Evolutionary conservation across 2,329 filamentous ascomycete genomes (phyloP).

Genomic region (Nothopassalora personata): DNA sequence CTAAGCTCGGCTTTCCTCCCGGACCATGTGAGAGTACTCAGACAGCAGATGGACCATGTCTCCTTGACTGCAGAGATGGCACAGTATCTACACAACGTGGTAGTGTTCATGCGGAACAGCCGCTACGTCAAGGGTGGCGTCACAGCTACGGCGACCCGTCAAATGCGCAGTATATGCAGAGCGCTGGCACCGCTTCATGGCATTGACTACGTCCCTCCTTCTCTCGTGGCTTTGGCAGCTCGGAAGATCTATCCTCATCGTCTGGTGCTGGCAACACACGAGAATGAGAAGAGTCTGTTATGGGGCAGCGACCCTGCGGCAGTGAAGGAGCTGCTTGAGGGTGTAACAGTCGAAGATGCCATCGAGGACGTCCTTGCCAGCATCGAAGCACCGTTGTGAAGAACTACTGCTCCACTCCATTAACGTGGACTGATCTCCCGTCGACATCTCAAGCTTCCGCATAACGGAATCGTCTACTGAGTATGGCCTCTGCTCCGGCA

Average conservation of each 20-base stretch:
- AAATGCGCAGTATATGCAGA: conserved; percentile 54
- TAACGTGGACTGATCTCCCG: neutral
- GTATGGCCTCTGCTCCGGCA: conserved; percentile 1
- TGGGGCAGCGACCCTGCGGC: conserved; percentile 79
- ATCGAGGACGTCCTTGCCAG: conserved; percentile 54
- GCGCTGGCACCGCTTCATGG: conserved; percentile 77
- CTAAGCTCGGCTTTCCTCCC: conserved; percentile 24
- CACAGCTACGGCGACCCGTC: conserved; percentile 69
- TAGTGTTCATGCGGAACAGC: conserved; percentile 81
- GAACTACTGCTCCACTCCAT: neutral
- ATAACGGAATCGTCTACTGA: neutral
- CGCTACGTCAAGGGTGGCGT: conserved; percentile 76
- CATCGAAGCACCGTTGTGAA: conserved; percentile 51
- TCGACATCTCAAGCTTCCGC: neutral
- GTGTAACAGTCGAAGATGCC: conserved; percentile 50
- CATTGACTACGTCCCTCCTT: conserved; percentile 75
- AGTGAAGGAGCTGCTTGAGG: conserved; percentile 61
- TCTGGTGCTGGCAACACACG: conserved; percentile 62
- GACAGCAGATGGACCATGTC: conserved; percentile 53
- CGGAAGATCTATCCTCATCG: conserved; percentile 86
- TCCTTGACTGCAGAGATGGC: conserved; percentile 69
- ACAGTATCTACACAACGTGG: conserved; percentile 80
- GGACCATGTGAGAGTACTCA: conserved; percentile 53
- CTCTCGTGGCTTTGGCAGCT: conserved; percentile 73
- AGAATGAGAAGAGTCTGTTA: conserved; percentile 79